Base-by-base conservation (phyloP, 2,329 filamentous ascomycete genomes). In the Neoascochyta sp. region DNA sequence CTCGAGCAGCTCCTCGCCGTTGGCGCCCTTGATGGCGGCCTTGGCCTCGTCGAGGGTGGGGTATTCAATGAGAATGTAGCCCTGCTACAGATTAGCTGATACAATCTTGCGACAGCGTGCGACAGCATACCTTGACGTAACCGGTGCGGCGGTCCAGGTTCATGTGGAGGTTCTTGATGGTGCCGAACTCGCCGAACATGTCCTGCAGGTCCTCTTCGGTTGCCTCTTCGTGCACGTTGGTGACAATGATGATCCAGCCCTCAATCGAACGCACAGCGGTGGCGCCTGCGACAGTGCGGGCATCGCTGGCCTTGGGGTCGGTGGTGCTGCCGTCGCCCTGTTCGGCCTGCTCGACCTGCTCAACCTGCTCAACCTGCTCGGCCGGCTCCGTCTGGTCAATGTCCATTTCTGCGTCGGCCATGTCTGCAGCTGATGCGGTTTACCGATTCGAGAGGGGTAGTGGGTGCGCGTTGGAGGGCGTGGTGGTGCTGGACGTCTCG, bases 161-260 rank as follows among this genome's bases (percentile, higher is more conserved):
- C 57, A 92, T 65, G 56, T 92, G 86, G 57, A 90, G 60, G 57
- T 92, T 92, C 73, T 88, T 88, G 54, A 92, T 86, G 65, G 90
- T 83, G 50, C 86, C 86, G 56, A 76, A 92, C 52, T 92, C 86
- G 53, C 79, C 83, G 61, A 92, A 92, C 62, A 80, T 74, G 61
- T 92, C 86, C 53, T 83, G 83, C 34, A 92, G 63, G 24, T 85
- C 81, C 68, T 92, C 86, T 66, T 92, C 86, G 49, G 82, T 83
- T 27, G 86, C 84, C 63, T 92, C 86, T 59, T 92, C 86, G 67
- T 92, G 86, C 18, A 92, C 82, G 55, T 92, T 92, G 29, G 85
- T 89, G 45, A 86, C 85, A 42, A 87, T 80, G 54, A 92, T 73
- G 63, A 92, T 92, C 86, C 86, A 92, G 49, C 86, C 86, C 66